These are phyloP conservation scores for Sporopachydermia lactativora DNA, from an alignment of 805 yeast genomes.

Conservation along the genomic window DNA sequence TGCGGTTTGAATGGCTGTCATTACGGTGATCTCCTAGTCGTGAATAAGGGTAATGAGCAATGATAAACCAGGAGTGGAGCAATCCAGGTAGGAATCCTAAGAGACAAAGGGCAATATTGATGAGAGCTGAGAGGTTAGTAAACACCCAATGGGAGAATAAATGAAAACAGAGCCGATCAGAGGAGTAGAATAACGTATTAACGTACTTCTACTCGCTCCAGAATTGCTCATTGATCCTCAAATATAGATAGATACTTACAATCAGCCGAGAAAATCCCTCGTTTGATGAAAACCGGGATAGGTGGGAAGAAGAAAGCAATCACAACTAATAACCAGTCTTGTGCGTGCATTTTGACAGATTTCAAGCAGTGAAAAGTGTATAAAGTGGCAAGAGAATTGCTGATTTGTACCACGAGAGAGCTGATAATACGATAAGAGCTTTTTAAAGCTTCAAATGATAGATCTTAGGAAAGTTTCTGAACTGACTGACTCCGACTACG, in stretches of 20 bases:
- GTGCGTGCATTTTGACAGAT: conserved; percentile 20
- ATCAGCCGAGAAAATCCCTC: conserved; percentile 48
- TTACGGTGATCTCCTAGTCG: not conserved
- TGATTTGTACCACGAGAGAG: no score
- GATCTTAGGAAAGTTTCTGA: no score
- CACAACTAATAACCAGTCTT: conserved; percentile 53
- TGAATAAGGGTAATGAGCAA: conserved; percentile 35
- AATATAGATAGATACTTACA: conserved; percentile 17
- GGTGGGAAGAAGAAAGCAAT: conserved; percentile 62
- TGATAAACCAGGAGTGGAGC: conserved; percentile 54
- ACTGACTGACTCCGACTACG: no score
- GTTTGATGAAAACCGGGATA: conserved; percentile 52
- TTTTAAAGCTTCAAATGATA: no score
- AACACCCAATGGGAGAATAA: not conserved
- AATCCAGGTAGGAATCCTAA: conserved; percentile 61
- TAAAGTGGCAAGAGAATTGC: no score
- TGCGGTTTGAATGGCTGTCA: not conserved
- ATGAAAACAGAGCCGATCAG: not conserved
- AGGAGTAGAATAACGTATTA: no score
- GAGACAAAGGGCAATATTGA: conserved; percentile 44
- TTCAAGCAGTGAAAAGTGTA: no score
- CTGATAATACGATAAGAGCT: no score
- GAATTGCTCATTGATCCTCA: no score
- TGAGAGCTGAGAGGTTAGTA: conserved; percentile 21
- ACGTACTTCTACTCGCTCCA: no score